Evolutionary conservation across 1,139 yeast genomes (phyloP), one percentile per base, ranked within the genome.

Genomic region (Scheffersomyces titani): DNA sequence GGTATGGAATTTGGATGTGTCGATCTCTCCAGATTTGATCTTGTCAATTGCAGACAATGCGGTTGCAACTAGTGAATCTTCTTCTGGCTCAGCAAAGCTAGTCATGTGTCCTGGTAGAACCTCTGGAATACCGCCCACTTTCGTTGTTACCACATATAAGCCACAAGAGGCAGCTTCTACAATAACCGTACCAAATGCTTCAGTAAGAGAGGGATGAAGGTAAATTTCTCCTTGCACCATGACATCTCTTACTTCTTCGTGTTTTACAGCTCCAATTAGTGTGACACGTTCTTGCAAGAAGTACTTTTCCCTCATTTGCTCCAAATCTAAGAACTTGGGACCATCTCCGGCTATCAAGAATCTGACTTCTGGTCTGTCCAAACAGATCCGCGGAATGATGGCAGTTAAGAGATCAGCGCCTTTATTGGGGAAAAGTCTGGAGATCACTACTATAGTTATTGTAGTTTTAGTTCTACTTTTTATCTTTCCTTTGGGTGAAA

Each of bases 161-260:
- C 98, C 98, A 76, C 99, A 94, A 0, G 97, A 90, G 0, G 98
- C 99, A 0, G 99, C 99, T 69, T 96, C 99, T 0, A 96, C 97
- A 21, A 96, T 77, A 0, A 92, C 99, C 0, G 99, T 94, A 1
- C 99, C 99, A 75, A 96, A 96, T 0, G 99, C 99, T 70, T 96
- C 99, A 0, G 99, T 96, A 45, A 96, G 77, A 1, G 97, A 89
- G 0, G 99, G 94, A 71, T 96, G 99, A 51, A 96, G 73, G 70
- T 93, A 96, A 16, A 96, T 94, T 66, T 96, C 97, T 13, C 99
- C 99, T 58, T 87, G 85, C 2, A 92, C 85, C 97, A 96, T 92
- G 16, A 94, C 92, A 66, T 93, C 91, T 52, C 98, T 78, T 3
- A 96, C 99, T 62, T 90, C 88, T 69, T 96, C 99, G 69, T 96